Base-by-base conservation (phyloP, 2,329 filamentous ascomycete genomes). In the Byssoonygena ceratinophila region DNA sequence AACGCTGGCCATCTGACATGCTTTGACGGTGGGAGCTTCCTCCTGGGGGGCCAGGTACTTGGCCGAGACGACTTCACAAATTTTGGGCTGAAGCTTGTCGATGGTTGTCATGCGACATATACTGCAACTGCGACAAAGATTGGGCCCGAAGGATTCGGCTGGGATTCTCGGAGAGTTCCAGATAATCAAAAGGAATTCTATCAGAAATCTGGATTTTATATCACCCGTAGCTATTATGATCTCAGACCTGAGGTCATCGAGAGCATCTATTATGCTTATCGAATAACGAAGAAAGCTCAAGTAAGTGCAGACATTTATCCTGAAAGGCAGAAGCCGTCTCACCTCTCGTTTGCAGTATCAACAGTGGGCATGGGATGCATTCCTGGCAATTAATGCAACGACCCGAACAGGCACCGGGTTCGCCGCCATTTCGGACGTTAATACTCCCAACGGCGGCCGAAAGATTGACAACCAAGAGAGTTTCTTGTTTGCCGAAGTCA, bases 211-310 rank as follows among this genome's bases (percentile, higher is more conserved):
- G 88, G 88, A 3, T 94, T 87, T 73, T 94, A 82, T 69, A 82
- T 88, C 63, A 75, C 69, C 0, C 70, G 73, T 39, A 62, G 71
- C 0, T 62, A 67, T 5, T 94, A 94, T 66, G 71, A 83, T 7
- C 76, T 94, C 27, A 79, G 88, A 0, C 84, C 87, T 0, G 88
- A 94, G 68, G 86, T 89, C 2, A 76, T 94, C 31, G 88, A 94
- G 71, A 85, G 81, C 59, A 83, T 83, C 66, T 94, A 94, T 75
- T 92, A 94, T 67, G 86, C 88, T 1, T 94, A 86, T 72, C 81
- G 87, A 47, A 79, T 84, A 0, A 94, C 88, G 0, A 83, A 84
- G 2, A 77, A 91, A 55, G 59, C 71, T 29, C 84, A 81, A 45
- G 68, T 70, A 55, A 54, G 60, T 55, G 1, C 1, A 16, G 23